Evolutionary conservation across 75 land plant genomes (phyloP).

Genomic region (Cryptomeria japonica): DNA sequence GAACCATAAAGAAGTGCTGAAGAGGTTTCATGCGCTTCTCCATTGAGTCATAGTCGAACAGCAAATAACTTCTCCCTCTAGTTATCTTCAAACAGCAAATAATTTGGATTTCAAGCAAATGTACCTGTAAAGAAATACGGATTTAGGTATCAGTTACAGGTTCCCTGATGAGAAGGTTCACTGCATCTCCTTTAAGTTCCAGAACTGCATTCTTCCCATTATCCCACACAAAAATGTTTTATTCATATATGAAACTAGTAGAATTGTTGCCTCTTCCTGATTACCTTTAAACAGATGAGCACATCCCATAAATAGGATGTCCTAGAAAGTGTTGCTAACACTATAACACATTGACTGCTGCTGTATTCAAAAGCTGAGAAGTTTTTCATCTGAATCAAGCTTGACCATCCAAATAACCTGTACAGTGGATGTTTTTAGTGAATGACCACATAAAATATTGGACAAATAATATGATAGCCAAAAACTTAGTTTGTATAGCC

Average conservation of each 20-base stretch:
- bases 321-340: background rate
- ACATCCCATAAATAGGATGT: conserved; percentile 5
- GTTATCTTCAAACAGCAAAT: background rate
- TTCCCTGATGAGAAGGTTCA: background rate
- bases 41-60: background rate
- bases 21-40: background rate
- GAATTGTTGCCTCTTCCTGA: background rate
- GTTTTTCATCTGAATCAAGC: conserved; percentile 1
- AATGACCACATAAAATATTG: background rate
- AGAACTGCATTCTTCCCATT: background rate
- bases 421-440: background rate
- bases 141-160: background rate
- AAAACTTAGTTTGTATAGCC: background rate
- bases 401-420: conserved; percentile 6
- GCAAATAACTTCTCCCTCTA: background rate
- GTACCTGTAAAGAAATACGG: conserved; percentile 3
- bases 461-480: background rate
- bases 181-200: conserved; percentile 6
- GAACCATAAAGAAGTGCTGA: background rate
- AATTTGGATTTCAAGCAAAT: background rate
- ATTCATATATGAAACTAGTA: background rate
- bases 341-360: background rate
- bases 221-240: conserved; percentile 7
- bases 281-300: conserved; percentile 4
- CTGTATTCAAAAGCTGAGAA: conserved; percentile 5